Base-by-base conservation (phyloP, 2,329 filamentous ascomycete species). In the Hypoxylon sp. region DNA sequence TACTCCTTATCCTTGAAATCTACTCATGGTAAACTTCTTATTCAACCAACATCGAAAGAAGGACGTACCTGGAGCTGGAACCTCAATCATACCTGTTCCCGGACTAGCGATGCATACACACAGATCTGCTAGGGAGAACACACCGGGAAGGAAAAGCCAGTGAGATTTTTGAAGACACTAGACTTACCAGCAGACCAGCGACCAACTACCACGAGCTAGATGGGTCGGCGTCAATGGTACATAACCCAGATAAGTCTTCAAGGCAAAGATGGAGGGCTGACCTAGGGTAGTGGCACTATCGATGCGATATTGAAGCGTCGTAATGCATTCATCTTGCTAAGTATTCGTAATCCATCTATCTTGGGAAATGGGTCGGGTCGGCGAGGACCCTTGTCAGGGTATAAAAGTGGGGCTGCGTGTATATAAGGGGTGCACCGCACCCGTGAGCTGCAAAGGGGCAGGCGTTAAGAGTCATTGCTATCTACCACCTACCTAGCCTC, bases 161-260 rank as follows among this genome's bases (percentile, higher is more conserved):
- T 77, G n/a, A 77, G 51, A 46, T 71, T 92, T 77, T 93, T 90
- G 68, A 93, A 79, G 59, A 92, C 89, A 3, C 90, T 92, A 81
- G 89, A 91, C 84, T 93, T 93, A 78, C 90, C 91, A 73, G 89
- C 91, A 6, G 90, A 92, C 76, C 92, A 90, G 75, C 90, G 91
- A 72, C 90, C 90, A 51, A 93, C 90, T 34, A 93, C 90, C 67
- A 88, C 89, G 72, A 93, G 91, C 81, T 93, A 23, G n/a, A 30
- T 45, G 17, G 5, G 21, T 48, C 3, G 7, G 3, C 34, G 6
- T 41, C 19, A 32, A 28, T 13, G 38, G 11, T 7, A 28, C 30
- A 36, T 25, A 7, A n/a, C 17, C 14, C 4, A 38, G 36, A 17
- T 17, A 6, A 7, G 4, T 10, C 36, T 17, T 17, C 36, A 38